Evolutionary conservation across 2,329 filamentous ascomycete species (phyloP), one percentile per base, ranked within the genome.

Genomic region (Clarireedia monteithiana): DNA sequence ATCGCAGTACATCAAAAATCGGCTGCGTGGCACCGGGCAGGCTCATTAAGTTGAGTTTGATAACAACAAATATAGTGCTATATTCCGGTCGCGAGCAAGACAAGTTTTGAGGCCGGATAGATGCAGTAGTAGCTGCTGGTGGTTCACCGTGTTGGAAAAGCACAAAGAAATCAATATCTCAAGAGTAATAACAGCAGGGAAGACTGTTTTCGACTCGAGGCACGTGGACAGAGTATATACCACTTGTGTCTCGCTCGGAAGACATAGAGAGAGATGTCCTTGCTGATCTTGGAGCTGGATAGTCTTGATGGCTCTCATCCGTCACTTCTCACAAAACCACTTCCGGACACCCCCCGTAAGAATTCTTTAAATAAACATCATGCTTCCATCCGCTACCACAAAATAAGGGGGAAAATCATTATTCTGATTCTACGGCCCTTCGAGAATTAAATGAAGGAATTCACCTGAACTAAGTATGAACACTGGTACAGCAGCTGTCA

Each of bases 191-290:
- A 47, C 55, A 45, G 48, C 55, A 55, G 62, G 53, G 70, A 55
- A 60, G 58, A 62, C 54, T 44, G 73, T 71, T 68, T 71, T 74
- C 73, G 77, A 80, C 77, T 80, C 77, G 77, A 76, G 75, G 77
- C 75, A 78, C 74, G 75, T 78, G 75, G 75, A 72, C 64, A 66
- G 62, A 42, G 62, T 56, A 59, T 45, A 42, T 48, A 26, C 36
- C 26, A 51, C 5, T 45, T 40, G 27, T 44, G 47, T 58, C 23
- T 49, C 45, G 40, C 27, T 47, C 48, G 51, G 52, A 57, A 57
- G 23, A 39, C 44, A 26, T 34, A 49, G 23, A 40, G 42, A 17
- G 44, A 54, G 3, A 54, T 36, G 36, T 34, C 36, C 26, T 27
- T 34, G 36, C 27, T 57, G 49, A 39, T 47, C 51, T 59, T 50